These are phyloP conservation scores for Rubia balearica DNA, from an alignment of 305 asterid genomes.

Conservation along the genomic window DNA sequence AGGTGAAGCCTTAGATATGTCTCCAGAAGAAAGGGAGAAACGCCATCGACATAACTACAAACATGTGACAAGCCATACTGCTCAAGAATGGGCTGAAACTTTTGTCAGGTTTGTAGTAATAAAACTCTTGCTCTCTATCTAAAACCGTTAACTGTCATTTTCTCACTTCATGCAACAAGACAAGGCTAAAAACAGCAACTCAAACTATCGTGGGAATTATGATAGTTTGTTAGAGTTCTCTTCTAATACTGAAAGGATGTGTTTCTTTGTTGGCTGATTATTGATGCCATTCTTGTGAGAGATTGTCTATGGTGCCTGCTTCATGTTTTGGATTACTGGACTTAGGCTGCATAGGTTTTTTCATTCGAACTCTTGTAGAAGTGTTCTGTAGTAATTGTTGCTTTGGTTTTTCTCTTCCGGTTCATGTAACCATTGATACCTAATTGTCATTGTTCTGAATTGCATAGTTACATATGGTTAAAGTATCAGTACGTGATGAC, in stretches of 20 bases:
- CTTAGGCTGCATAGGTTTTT: background rate
- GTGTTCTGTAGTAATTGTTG: background rate
- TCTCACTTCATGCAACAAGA: constrained; percentile 8
- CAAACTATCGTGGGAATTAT: background rate
- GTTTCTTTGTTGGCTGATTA: background rate
- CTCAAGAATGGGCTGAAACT: constrained; percentile 98
- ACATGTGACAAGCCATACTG: constrained; percentile 94
- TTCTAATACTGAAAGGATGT: background rate
- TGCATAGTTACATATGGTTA: background rate
- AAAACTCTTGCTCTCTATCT: background rate
- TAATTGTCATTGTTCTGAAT: background rate
- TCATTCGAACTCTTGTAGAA: background rate
- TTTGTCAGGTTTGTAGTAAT: constrained; percentile 65
- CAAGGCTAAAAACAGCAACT: background rate
- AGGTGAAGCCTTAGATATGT: constrained; percentile 77
- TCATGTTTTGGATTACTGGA: background rate
- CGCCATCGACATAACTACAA: constrained; percentile 79
- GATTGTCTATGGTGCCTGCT: background rate
- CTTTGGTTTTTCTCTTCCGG: background rate
- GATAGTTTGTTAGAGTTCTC: background rate
- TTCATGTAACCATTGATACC: background rate
- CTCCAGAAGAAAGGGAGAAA: constrained; percentile 81
- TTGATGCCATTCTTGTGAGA: background rate
- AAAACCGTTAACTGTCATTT: constrained; percentile 2
- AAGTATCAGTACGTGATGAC: background rate